These are phyloP conservation scores for Paecilomyces variotii DNA, from an alignment of 2,329 filamentous ascomycete species.

Conservation along the genomic window DNA sequence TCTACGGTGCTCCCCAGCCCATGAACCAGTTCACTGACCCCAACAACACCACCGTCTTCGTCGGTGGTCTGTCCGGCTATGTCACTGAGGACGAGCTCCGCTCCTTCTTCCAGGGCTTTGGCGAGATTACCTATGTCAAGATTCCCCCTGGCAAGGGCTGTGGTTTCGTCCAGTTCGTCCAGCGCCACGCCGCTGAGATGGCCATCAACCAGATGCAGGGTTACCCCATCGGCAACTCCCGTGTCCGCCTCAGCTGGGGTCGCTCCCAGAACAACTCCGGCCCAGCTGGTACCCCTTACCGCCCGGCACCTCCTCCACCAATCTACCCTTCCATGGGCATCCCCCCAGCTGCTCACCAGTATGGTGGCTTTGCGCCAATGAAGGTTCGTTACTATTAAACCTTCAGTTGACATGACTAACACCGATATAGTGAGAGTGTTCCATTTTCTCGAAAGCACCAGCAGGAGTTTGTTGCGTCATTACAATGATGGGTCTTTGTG, in stretches of 20 bases:
- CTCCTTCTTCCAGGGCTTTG: conserved; percentile 99
- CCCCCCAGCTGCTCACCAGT: conserved; percentile 54
- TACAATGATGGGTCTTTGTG: conserved; percentile 33
- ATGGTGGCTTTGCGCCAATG: conserved; percentile 58
- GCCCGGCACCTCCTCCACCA: conserved; percentile 76
- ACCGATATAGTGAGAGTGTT: conserved; percentile 21
- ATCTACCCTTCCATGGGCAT: conserved; percentile 65
- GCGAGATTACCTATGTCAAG: conserved; percentile 99
- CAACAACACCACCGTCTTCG: conserved; percentile 99
- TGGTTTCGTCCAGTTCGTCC: conserved; percentile 97
- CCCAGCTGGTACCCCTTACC: conserved; percentile 88
- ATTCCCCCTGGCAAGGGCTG: conserved; percentile 98
- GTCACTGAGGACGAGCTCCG: conserved; percentile 99
- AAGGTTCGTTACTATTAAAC: conserved; percentile 43
- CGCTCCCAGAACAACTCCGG: conserved; percentile 99
- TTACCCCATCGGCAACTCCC: conserved; percentile 97
- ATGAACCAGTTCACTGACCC: conserved; percentile 99
- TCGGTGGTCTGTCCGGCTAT: conserved; percentile 92
- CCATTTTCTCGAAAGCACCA: conserved; percentile 28
- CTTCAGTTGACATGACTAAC: neutral
- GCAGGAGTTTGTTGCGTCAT: conserved; percentile 35
- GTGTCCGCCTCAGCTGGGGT: conserved; percentile 94
- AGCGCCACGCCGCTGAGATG: conserved; percentile 98
- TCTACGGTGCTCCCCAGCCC: conserved; percentile 59
- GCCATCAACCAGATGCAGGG: conserved; percentile 99